Percentiles rank a stretch among this genome's conserved stretches.
These are phyloP conservation scores for Diutina catenulata DNA, from an alignment of 1,139 yeast genomes.

Conservation along the genomic window DNA sequence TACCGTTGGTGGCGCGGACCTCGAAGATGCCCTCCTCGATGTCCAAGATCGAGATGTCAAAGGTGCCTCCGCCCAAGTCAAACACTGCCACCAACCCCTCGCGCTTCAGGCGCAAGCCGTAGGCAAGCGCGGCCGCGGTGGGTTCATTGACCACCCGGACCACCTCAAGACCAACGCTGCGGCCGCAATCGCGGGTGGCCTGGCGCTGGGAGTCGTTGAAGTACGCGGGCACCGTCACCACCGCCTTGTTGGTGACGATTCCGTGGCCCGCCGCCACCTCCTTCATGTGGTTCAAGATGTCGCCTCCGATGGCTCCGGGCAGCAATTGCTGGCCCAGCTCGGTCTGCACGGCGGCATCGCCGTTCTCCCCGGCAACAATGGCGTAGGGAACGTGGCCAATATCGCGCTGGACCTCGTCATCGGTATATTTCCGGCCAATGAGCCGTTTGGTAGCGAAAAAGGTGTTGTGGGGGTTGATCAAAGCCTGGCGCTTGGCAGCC, in stretches of 20 bases:
- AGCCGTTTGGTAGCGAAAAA: constrained; percentile 66
- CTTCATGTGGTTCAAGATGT: constrained; percentile 43
- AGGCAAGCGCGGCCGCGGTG: constrained; percentile 74
- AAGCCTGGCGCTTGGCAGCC: constrained; percentile 58
- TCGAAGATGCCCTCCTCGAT: constrained; percentile 77
- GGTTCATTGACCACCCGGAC: constrained; percentile 69
- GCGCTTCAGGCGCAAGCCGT: constrained; percentile 45
- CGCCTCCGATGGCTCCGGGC: constrained; percentile 48
- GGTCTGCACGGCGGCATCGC: constrained; percentile 52
- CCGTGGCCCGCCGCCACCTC: constrained; percentile 39
- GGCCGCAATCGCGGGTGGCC: constrained; percentile 66
- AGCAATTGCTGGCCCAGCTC: constrained; percentile 25
- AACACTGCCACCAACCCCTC: constrained; percentile 67
- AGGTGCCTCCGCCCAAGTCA: constrained; percentile 79
- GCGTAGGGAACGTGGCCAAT: constrained; percentile 41
- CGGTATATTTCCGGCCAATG: constrained; percentile 55
- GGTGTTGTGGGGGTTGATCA: constrained; percentile 54
- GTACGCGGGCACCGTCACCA: constrained; percentile 73
- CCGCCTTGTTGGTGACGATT: constrained; percentile 42
- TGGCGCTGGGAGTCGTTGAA: constrained; percentile 71
- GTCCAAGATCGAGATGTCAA: constrained; percentile 68
- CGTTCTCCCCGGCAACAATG: constrained; percentile 40
- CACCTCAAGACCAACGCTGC: constrained; percentile 53
- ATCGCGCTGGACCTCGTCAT: constrained; percentile 56
- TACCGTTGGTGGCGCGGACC: constrained; percentile 74